A percentile compares a stretch with the other conserved stretches of the same genome.
Conservation (phyloP, 2,329 filamentous ascomycete genomes). For the Cladophialophora immunda region DNA sequence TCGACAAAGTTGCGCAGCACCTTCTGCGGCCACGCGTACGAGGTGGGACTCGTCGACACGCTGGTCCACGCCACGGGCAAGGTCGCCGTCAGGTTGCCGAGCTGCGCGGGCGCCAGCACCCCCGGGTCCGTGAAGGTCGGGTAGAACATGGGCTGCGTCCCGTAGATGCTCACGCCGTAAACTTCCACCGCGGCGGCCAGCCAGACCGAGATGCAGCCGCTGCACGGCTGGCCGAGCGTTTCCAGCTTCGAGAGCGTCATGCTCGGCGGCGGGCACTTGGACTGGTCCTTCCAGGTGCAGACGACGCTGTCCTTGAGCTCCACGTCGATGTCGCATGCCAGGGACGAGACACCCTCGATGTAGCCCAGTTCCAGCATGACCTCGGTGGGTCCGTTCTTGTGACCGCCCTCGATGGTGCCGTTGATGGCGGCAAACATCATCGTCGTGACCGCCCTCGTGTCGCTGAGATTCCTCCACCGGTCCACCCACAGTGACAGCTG, state of each 20-base stretch:
- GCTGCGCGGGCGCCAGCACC: not conserved
- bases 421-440: constrained; percentile 7
- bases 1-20: constrained; percentile 9
- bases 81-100: not conserved
- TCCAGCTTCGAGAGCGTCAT: not conserved
- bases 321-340: constrained; percentile 8
- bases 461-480: not conserved
- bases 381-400: constrained; percentile 6
- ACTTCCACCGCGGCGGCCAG: constrained; percentile 3
- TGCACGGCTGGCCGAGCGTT: not conserved
- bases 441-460: constrained; percentile 7
- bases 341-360: constrained; percentile 1
- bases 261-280: constrained; percentile 6
- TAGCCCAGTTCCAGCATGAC: not conserved
- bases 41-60: not conserved
- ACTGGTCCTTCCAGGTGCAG: constrained; percentile 3
- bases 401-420: constrained; percentile 4
- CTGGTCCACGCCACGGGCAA: constrained; percentile 1
- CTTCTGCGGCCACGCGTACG: not conserved
- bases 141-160: constrained; percentile 9
- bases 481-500: constrained; percentile 3
- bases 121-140: constrained; percentile 4
- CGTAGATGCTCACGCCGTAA: constrained; percentile 2
- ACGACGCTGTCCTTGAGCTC: constrained; percentile 8
- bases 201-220: constrained; percentile 10